Percentiles rank a stretch among this genome's conserved stretches.
phyloP scores from a whole-genome alignment of 1,284 basidiomycete species.

The Somion occarium region DNA sequence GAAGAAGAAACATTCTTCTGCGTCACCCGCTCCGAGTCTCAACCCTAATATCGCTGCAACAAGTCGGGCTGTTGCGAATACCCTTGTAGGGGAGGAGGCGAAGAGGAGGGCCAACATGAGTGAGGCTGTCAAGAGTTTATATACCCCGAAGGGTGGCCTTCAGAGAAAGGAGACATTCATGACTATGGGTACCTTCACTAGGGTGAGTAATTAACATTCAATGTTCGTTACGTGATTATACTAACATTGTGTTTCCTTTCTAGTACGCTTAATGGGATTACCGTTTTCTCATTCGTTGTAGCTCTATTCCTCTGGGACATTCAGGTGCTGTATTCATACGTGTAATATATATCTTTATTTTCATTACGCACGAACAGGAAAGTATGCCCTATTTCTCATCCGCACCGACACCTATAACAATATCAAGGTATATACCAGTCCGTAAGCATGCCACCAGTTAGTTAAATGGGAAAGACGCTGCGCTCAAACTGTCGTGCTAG shows the following conservation, averaged over 20 bases:
- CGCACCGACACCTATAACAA: neutral
- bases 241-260: neutral
- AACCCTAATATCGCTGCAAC: slow-evolving; percentile 54
- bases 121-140: slow-evolving; percentile 69
- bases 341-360: neutral
- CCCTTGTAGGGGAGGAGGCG: slow-evolving; percentile 65
- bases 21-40: slow-evolving; percentile 29
- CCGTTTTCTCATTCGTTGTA: neutral
- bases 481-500: too few species aligned
- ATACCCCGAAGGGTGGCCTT: slow-evolving; percentile 44
- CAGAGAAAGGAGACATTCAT: slow-evolving; percentile 75
- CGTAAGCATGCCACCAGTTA: neutral
- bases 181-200: slow-evolving; percentile 78
- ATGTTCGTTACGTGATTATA: neutral
- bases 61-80: slow-evolving; percentile 56
- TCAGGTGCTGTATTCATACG: neutral
- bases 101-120: slow-evolving; percentile 76
- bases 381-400: too few species aligned
- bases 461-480: too few species aligned
- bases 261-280: slow-evolving; percentile 15
- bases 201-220: slow-evolving; percentile 43
- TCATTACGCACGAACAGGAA: too few species aligned
- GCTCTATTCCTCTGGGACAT: neutral
- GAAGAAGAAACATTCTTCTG: slow-evolving; percentile 43
- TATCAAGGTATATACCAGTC: neutral